Base-by-base conservation (phyloP, 257 asterid species). In the Nicotiana sylvestris region DNA sequence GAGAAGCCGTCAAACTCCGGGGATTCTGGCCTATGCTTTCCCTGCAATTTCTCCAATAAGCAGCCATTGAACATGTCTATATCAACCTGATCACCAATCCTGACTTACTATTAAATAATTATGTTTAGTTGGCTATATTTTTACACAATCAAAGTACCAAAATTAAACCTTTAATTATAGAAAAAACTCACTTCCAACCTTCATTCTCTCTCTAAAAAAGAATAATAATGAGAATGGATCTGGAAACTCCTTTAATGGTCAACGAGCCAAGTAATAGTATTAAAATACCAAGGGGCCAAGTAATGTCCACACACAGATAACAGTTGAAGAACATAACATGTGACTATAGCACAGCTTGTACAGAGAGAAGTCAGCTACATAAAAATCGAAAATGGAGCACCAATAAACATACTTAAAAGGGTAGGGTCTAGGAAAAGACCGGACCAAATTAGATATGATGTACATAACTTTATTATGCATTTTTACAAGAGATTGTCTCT, bases 291-390 rank as follows among this genome's bases (percentile, higher is more conserved):
- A 43, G 49, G 11, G 69, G 46, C 84, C 86, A 85, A 86, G 58
- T 43, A 32, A 25, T 72, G 86, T 87, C 64, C 64, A 67, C 56
- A 83, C 3, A 46, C n/a, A 80, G 57, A 64, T n/a, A 70, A 70
- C 32, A 69, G 56, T 70, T 70, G 37, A 70, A 85, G 78, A 81
- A 90, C 89, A 89, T 81, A 86, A 81, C 93, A 90, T 90, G 92
- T 89, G 91, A 90, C 35, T 66, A 55, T 51, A 82, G 86, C 85
- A 85, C 68, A 83, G 83, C 81, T 84, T 69, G 83, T 83, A 83
- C 81, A 56, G 16, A 70, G 82, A 80, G 78, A 84, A 87, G 95
- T 89, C 92, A 89, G 89, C 90, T 81, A 66, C 49, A 78, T 78
- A 84, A 83, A 66, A 66, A 43, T 11, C 6, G 4, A 17, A 68